phyloP scores from a whole-genome alignment of 306 rosid genomes.

The Psophocarpus tetragonolobus region DNA sequence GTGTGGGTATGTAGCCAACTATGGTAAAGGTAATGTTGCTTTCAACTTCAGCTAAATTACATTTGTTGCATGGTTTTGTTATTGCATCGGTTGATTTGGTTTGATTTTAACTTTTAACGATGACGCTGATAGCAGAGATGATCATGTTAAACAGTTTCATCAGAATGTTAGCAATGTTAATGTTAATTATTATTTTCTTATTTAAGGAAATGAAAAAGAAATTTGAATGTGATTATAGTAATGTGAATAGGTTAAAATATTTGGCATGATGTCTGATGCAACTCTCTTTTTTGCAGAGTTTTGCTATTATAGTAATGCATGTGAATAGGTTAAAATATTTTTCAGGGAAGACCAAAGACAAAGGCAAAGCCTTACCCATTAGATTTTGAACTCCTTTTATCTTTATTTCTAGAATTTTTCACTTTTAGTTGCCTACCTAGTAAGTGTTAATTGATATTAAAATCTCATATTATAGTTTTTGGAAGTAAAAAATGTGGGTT shows the following conservation, averaged over 20 bases:
- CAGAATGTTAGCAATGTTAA: neutral
- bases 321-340: no score
- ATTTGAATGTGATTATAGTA: neutral
- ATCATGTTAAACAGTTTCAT: neutral
- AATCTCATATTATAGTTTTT: no score
- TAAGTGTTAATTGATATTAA: no score
- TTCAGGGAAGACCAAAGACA: no score
- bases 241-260: neutral
- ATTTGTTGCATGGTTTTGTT: neutral
- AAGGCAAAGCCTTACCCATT: no score
- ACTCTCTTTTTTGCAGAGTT: neutral
- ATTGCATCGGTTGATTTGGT: neutral
- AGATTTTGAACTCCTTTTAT: no score
- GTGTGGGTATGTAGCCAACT: slow-evolving; percentile 19
- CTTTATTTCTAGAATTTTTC: no score
- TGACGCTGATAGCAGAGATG: slow-evolving; percentile 13
- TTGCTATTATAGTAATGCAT: no score
- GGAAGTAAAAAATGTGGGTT: no score
- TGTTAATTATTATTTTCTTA: slow-evolving; percentile 8
- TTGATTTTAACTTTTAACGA: neutral
- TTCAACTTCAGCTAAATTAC: neutral
- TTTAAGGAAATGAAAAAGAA: neutral
- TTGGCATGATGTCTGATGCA: neutral
- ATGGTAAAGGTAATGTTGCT: neutral
- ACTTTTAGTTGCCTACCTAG: no score